These are phyloP conservation scores for Tylopilus subfusipes DNA, from an alignment of 768 basidiomycete genomes.

Conservation along the genomic window DNA sequence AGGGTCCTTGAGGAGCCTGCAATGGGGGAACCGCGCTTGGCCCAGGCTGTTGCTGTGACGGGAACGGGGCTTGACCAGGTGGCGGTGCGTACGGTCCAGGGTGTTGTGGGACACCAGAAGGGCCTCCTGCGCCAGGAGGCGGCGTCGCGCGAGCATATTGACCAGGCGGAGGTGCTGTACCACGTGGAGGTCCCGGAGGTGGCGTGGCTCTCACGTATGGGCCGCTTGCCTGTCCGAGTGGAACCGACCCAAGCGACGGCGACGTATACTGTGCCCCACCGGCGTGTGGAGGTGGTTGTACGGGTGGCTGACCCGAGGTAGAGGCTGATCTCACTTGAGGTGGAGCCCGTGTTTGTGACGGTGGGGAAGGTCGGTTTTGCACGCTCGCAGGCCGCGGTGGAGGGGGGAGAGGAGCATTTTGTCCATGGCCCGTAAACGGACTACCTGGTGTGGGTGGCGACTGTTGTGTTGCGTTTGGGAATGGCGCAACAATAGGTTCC, in stretches of 20 bases:
- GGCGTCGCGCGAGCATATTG: conserved; percentile 41
- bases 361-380: conserved; percentile 44
- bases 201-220: conserved; percentile 41
- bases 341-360: conserved; percentile 34
- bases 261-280: conserved; percentile 30
- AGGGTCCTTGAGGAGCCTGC: conserved; percentile 23
- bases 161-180: conserved; percentile 29
- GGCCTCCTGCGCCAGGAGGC: conserved; percentile 33
- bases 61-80: conserved; percentile 11
- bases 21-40: conserved; percentile 20
- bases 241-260: conserved; percentile 25
- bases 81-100: conserved; percentile 27
- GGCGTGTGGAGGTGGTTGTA: conserved; percentile 38
- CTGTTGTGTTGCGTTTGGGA: conserved; percentile 61
- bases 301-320: conserved; percentile 34
- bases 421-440: conserved; percentile 43
- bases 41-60: conserved; percentile 23
- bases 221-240: conserved; percentile 31
- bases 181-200: conserved; percentile 36
- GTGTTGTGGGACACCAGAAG: conserved; percentile 29
- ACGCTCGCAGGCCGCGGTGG: conserved; percentile 53
- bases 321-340: conserved; percentile 29
- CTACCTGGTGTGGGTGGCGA: conserved; percentile 46
- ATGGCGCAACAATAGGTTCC: conserved; percentile 79
- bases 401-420: conserved; percentile 30